Evolutionary conservation across 2,329 filamentous ascomycete genomes (phyloP).

Genomic region (Aspergillus oerlinghausenensis): DNA sequence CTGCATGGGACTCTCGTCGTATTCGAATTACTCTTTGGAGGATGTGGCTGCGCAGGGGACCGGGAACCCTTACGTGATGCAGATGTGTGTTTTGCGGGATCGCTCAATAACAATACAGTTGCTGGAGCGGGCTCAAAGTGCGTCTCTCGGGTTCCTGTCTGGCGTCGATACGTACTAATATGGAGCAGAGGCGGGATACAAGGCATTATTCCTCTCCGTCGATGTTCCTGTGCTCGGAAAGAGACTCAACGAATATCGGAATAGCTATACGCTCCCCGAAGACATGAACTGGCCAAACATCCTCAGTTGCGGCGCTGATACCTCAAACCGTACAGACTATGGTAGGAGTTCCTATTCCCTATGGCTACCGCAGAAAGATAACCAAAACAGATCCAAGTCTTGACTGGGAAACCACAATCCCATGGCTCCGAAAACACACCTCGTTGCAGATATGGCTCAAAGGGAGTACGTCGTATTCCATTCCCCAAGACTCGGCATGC

Average conservation of each 20-base stretch:
- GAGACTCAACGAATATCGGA: constrained; percentile 51
- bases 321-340: constrained; percentile 23
- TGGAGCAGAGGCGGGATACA: constrained; percentile 44
- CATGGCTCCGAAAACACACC: constrained; percentile 46
- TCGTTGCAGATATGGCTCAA: constrained; percentile 41
- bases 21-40: constrained; percentile 43
- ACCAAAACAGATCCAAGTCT: constrained; percentile 31
- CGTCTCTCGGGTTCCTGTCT: constrained; percentile 3
- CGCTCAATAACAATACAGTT: constrained; percentile 40
- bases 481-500: too few species aligned
- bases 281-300: constrained; percentile 44
- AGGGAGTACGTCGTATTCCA: constrained; percentile 16
- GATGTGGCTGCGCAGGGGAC: constrained; percentile 42
- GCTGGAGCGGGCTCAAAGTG: constrained; percentile 42
- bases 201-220: constrained; percentile 52
- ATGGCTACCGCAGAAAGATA: not conserved
- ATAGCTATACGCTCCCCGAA: constrained; percentile 47
- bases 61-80: constrained; percentile 49
- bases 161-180: not conserved
- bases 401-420: constrained; percentile 49
- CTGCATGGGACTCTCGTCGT: constrained; percentile 48
- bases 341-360: constrained; percentile 12
- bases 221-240: constrained; percentile 52
- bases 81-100: constrained; percentile 52
- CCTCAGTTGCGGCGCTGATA: constrained; percentile 22